Evolutionary conservation across 108 stramenopile genomes (phyloP), one percentile per base, ranked within the genome.

Genomic region (Schizochytrium sp.): DNA sequence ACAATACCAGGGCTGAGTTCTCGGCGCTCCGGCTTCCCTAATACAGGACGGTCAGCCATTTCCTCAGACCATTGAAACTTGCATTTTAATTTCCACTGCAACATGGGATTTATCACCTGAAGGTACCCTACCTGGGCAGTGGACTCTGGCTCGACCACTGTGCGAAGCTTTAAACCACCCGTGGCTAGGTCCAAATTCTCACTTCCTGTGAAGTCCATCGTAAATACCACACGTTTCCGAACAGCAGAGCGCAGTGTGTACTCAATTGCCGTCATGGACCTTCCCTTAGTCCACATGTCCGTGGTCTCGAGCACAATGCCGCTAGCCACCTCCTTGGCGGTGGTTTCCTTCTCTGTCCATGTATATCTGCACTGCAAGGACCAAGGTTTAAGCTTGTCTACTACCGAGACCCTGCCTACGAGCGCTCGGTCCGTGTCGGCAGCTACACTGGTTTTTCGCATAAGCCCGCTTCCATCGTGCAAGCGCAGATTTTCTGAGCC

Each of bases 331-430:
- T 83, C 76, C 76, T 83, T 56, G 17, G 47, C 19, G 53, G 76
- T 83, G 7, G 76, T 83, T 53, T 83, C 76, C 76, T 83, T 83
- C 76, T 83, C 76, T 8, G 76, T 83, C 76, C 76, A 83, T 8
- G 76, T 83, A 53, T 83, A 83, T 28, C 53, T 83, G 28, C 76
- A 83, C 10, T 55, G 76, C 5, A 83, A 53, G 17, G 76, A 83
- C 76, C 76, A 83, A 13, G 76, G 76, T 83, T 83, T 83, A 5
- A 55, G 50, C 50, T 5, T 10, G 76, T 83, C 76, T 13, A 50
- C 5, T n/a, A 83, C 28, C 76, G 38, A n/a, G 50, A 83, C 76
- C 47, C 40, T 49, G 76, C 50, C 76, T 53, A 83, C 76, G 17
- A 19, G 17, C 17, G 50, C 55, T 47, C 47, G 76, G 50, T 17